A percentile compares a stretch with the other conserved stretches of the same genome.
These are phyloP conservation scores for Fraxinus sp. DNA, from an alignment of 305 asterid species.

Conservation along the genomic window DNA sequence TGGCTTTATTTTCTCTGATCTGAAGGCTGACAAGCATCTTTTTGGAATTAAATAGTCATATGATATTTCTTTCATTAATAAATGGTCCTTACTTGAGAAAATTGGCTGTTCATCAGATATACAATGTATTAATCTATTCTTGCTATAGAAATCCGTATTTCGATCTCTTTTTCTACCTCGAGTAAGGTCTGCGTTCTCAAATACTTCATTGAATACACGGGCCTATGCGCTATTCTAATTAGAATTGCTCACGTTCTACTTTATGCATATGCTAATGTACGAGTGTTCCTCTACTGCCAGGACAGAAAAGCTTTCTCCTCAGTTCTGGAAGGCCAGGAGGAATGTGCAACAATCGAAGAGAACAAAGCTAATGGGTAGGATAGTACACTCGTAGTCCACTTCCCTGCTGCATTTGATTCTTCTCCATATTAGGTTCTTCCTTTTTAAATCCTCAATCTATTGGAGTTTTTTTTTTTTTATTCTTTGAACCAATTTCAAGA, in stretches of 20 bases:
- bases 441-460: not conserved
- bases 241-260: not conserved
- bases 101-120: not conserved
- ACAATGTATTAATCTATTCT: not conserved
- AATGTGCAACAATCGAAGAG: slow-evolving; percentile 17
- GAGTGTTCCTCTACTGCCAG: slow-evolving; percentile 20
- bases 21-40: not conserved
- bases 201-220: not conserved
- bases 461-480: not conserved
- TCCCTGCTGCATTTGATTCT: not conserved
- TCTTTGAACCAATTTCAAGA: not conserved
- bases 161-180: not conserved
- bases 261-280: not conserved
- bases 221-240: not conserved
- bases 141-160: not conserved
- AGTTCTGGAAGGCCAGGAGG: slow-evolving; percentile 26
- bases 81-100: not conserved
- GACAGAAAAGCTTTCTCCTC: slow-evolving; percentile 33
- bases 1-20: not conserved
- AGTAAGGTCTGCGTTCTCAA: not conserved
- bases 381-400: not conserved
- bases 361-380: slow-evolving; percentile 27
- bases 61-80: not conserved
- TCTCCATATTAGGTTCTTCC: not conserved
- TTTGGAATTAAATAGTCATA: not conserved